Conservation (phyloP, 495 filamentous ascomycete species). For the Achaetomiella virescens region DNA sequence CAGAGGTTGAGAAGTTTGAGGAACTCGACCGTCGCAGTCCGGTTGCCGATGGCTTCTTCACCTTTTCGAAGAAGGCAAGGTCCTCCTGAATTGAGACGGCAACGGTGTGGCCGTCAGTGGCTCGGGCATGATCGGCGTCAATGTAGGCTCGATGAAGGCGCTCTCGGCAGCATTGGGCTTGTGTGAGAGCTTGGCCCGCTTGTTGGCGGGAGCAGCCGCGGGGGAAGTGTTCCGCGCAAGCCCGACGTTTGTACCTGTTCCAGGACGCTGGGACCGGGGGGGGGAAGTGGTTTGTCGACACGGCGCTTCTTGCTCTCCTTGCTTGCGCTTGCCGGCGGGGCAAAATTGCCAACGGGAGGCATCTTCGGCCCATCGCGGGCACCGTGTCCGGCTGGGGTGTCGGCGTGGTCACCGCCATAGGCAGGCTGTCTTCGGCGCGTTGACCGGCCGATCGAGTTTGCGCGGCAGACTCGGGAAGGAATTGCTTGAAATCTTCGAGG, state of each 20-base stretch:
- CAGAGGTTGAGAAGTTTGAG: constrained; percentile 93
- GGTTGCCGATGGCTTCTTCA: constrained; percentile 94
- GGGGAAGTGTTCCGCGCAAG: constrained; percentile 30
- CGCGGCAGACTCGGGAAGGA: constrained; percentile 92
- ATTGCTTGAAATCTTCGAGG: constrained; percentile 97
- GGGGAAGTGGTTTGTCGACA: constrained; percentile 34
- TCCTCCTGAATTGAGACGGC: constrained; percentile 64
- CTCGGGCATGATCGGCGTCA: constrained; percentile 80
- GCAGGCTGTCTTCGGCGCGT: constrained; percentile 51
- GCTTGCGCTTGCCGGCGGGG: constrained; percentile 68
- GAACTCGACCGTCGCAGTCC: constrained; percentile 87
- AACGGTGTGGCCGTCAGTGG: constrained; percentile 70
- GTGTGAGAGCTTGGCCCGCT: constrained; percentile 58
- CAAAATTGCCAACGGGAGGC: constrained; percentile 92
- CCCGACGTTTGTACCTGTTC: constrained; percentile 32
- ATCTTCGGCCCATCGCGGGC: constrained; percentile 57
- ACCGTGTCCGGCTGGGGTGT: constrained; percentile 43
- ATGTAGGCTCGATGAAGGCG: constrained; percentile 72
- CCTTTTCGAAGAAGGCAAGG: constrained; percentile 87
- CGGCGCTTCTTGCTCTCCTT: constrained; percentile 73
- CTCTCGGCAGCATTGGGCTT: constrained; percentile 55
- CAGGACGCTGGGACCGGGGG: constrained; percentile 20
- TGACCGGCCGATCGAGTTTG: constrained; percentile 65
- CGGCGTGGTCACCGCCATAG: constrained; percentile 49
- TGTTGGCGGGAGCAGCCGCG: constrained; percentile 32